Conservation (phyloP, 768 basidiomycete genomes). For the Termitomyces sp. region DNA sequence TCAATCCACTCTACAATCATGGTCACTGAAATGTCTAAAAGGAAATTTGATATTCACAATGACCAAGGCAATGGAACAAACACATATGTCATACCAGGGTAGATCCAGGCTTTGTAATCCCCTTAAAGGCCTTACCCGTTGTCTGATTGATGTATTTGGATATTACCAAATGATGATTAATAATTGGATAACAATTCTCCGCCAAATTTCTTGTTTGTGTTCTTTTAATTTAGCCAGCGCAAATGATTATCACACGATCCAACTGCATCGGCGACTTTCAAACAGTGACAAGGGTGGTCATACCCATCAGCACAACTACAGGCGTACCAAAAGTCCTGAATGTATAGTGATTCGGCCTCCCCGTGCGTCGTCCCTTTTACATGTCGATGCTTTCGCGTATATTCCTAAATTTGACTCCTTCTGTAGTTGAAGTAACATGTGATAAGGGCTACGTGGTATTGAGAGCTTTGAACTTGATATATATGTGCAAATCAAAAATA, state of each 20-base stretch:
- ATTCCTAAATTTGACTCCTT: too few species aligned
- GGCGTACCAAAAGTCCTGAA: too few species aligned
- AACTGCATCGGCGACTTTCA: background rate
- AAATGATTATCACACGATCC: background rate
- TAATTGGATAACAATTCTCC: background rate
- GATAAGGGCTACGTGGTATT: too few species aligned
- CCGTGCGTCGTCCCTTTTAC: too few species aligned
- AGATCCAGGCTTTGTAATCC: background rate
- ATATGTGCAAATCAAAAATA: too few species aligned
- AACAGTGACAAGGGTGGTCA: background rate
- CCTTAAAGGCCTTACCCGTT: background rate
- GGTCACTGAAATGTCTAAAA: background rate
- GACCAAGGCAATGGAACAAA: background rate
- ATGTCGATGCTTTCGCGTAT: too few species aligned
- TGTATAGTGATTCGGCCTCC: too few species aligned
- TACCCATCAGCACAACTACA: background rate
- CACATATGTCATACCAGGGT: background rate
- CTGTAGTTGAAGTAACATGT: too few species aligned
- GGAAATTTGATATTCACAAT: background rate
- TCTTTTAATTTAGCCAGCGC: background rate
- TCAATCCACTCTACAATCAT: background rate
- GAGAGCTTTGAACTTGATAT: too few species aligned
- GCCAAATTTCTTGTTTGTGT: background rate
- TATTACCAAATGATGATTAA: background rate
- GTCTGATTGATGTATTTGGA: background rate